Evolutionary conservation across 208 protist genomes (phyloP).

Genomic region (Leishmania tropica): DNA sequence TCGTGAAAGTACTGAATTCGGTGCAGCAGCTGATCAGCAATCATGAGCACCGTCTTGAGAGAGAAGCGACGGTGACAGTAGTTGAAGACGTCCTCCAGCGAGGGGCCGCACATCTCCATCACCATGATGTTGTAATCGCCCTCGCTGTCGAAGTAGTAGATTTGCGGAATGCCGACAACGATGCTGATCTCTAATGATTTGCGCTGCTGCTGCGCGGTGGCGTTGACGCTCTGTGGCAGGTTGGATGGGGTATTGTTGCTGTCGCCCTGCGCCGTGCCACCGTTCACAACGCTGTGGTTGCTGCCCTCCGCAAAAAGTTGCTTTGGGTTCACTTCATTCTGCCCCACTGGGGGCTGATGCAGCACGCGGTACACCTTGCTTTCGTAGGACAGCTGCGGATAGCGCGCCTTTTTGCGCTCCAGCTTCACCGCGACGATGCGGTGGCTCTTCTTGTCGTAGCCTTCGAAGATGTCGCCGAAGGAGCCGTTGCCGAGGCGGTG

Average conservation of each 20-base stretch:
- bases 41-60: conserved; percentile 99
- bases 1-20: conserved; percentile 88
- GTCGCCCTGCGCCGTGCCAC: conserved; percentile 1
- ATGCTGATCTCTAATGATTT: conserved; percentile 20
- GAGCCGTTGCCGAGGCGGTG: conserved; percentile 95
- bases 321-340: conserved; percentile 37
- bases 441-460: conserved; percentile 59
- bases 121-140: conserved; percentile 98
- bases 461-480: conserved; percentile 99
- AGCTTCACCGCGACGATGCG: conserved; percentile 81
- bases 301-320: conserved; percentile 13
- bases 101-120: conserved; percentile 92
- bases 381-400: conserved; percentile 98
- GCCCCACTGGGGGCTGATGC: conserved; percentile 53
- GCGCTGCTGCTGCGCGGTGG: background rate
- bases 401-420: conserved; percentile 86
- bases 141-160: conserved; percentile 96
- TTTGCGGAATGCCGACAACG: conserved; percentile 93
- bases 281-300: conserved; percentile 11
- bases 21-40: conserved; percentile 98
- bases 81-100: conserved; percentile 91
- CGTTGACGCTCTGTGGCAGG: background rate
- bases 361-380: conserved; percentile 87
- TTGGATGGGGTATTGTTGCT: background rate
- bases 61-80: conserved; percentile 95